Evolutionary conservation across 169 alveolate genomes (phyloP).

Genomic region (Plasmodium reichenowi): DNA sequence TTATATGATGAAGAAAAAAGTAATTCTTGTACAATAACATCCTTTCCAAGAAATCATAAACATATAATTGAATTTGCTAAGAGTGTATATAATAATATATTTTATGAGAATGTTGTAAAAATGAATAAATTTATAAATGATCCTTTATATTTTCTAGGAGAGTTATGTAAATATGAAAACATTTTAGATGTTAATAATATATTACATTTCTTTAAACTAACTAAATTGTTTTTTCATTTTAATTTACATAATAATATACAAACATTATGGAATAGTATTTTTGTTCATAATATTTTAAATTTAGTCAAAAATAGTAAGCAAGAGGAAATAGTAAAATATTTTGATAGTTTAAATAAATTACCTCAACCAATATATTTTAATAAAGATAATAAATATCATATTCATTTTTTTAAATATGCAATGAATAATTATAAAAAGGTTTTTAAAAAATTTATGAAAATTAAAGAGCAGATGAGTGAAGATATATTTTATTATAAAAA

Average conservation of each 20-base stretch:
- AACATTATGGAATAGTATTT: conserved; percentile 33
- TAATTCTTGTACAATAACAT: conserved; percentile 65
- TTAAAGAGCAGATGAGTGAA: background rate
- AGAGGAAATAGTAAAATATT: conserved; percentile 29
- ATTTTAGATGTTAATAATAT: conserved; percentile 12
- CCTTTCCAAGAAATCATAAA: conserved; percentile 65
- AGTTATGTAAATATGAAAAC: conserved; percentile 41
- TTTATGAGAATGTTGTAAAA: conserved; percentile 61
- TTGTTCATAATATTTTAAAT: conserved; percentile 47
- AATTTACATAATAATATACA: conserved; percentile 21
- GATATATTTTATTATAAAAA: conserved; percentile 32
- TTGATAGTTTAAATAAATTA: conserved; percentile 16
- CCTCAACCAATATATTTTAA: conserved; percentile 57
- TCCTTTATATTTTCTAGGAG: conserved; percentile 52
- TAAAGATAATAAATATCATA: conserved; percentile 21
- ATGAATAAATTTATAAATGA: conserved; percentile 53
- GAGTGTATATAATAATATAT: conserved; percentile 44
- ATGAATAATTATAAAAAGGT: conserved; percentile 18
- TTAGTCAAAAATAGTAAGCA: conserved; percentile 23
- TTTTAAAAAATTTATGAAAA: conserved; percentile 17
- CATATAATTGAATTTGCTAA: conserved; percentile 62
- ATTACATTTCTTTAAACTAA: conserved; percentile 53
- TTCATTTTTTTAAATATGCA: conserved; percentile 49
- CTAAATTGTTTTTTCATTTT: conserved; percentile 49
- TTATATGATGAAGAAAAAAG: conserved; percentile 2